Conservation (phyloP, 2,329 filamentous ascomycete genomes). For the Neopestalotiopsis sp. region DNA sequence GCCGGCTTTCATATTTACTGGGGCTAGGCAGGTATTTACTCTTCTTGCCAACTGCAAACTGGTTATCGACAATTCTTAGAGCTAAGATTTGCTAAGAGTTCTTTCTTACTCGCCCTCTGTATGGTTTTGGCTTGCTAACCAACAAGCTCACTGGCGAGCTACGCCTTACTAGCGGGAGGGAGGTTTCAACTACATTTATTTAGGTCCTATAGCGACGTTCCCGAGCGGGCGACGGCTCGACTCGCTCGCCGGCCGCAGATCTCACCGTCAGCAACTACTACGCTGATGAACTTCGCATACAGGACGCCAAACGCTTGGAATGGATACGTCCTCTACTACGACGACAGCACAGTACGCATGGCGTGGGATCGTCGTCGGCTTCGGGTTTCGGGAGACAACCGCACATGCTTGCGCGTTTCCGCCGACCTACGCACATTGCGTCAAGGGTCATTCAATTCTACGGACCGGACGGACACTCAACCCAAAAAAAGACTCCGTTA, state of each 20-base stretch:
- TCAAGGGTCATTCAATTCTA: background rate
- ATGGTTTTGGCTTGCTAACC: background rate
- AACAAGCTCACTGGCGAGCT: background rate
- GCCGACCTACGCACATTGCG: conserved; percentile 9
- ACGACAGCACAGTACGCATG: background rate
- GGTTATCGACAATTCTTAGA: background rate
- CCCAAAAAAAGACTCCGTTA: background rate
- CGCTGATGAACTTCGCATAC: too few species aligned
- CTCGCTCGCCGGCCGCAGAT: background rate
- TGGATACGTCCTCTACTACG: background rate
- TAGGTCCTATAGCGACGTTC: background rate
- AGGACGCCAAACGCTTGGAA: too few species aligned
- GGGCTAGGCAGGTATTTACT: too few species aligned
- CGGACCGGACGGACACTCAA: background rate
- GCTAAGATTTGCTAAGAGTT: background rate
- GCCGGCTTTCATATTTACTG: too few species aligned
- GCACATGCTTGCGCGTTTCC: conserved; percentile 2
- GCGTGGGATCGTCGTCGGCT: background rate
- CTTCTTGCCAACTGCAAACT: background rate
- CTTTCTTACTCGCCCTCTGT: background rate
- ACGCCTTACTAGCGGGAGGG: background rate
- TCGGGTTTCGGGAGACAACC: conserved; percentile 1
- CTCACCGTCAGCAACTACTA: too few species aligned
- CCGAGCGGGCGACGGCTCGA: background rate
- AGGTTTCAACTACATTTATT: background rate